These are phyloP conservation scores for Termitomyces sp. DNA, from an alignment of 1,284 basidiomycete genomes.

Conservation along the genomic window DNA sequence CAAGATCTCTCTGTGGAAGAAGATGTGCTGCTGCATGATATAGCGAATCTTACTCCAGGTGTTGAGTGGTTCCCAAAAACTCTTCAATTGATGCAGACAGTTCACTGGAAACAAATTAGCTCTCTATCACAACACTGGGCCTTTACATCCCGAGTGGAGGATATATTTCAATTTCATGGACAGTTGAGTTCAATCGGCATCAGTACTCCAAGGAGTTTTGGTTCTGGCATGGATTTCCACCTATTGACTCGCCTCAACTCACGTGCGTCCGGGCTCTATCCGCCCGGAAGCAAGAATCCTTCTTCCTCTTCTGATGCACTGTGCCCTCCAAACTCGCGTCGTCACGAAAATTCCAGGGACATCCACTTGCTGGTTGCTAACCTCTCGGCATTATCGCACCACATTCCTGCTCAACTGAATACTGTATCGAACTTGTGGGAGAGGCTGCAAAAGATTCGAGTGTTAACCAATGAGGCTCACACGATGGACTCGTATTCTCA, in stretches of 20 bases:
- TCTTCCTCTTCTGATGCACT: neutral
- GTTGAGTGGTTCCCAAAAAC: slow-evolving; percentile 34
- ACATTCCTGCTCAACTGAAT: neutral
- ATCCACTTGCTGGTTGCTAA: neutral
- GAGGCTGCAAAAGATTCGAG: neutral
- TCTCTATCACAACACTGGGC: slow-evolving; percentile 27
- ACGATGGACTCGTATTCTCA: neutral
- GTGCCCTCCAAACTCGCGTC: neutral
- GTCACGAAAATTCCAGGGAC: neutral
- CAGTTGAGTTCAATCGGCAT: slow-evolving; percentile 10
- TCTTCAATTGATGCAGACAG: slow-evolving; percentile 33
- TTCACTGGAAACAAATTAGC: slow-evolving; percentile 26
- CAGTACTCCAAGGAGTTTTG: neutral
- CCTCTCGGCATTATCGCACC: neutral
- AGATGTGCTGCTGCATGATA: slow-evolving; percentile 25
- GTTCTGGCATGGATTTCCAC: neutral
- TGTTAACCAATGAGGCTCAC: neutral
- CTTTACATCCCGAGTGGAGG: slow-evolving; percentile 21
- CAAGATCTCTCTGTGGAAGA: slow-evolving; percentile 26
- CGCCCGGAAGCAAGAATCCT: neutral
- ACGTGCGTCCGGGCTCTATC: neutral
- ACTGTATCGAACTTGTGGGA: slow-evolving; percentile 13
- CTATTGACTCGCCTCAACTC: slow-evolving; percentile 9
- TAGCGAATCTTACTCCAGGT: slow-evolving; percentile 30
- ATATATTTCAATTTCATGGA: slow-evolving; percentile 27